These are phyloP conservation scores for Emergomyces orientalis DNA, from an alignment of 2,329 filamentous ascomycete species.

Conservation along the genomic window DNA sequence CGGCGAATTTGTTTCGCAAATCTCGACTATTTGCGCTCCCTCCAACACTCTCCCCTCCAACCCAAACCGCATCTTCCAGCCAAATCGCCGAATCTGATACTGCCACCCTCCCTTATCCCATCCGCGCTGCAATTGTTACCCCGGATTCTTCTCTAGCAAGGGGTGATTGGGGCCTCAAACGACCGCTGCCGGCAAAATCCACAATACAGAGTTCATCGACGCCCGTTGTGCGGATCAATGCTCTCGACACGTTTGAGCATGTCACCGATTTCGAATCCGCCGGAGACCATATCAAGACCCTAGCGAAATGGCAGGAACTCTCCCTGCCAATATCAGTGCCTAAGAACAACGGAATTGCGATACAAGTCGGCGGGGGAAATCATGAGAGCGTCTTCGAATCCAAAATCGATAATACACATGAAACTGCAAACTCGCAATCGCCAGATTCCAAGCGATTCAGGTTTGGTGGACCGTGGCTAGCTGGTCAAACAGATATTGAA, in stretches of 20 bases:
- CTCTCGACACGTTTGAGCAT: constrained; percentile 76
- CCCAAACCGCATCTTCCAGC: constrained; percentile 41
- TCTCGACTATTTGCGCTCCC: constrained; percentile 89
- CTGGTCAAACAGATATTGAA: constrained; percentile 46
- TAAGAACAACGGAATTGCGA: constrained; percentile 15
- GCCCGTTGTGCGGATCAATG: constrained; percentile 66
- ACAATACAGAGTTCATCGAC: constrained; percentile 59
- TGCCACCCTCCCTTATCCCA: constrained; percentile 70
- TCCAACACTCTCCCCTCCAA: constrained; percentile 57
- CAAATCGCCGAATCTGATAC: constrained; percentile 51
- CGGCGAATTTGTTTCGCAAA: constrained; percentile 63
- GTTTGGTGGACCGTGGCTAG: constrained; percentile 50
- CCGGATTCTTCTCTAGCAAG: constrained; percentile 60
- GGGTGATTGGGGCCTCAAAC: constrained; percentile 91
- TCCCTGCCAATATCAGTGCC: constrained; percentile 57
- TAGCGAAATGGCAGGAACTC: constrained; percentile 81
- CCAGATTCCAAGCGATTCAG: constrained; percentile 43
- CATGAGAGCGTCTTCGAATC: constrained; percentile 25
- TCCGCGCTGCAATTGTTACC: constrained; percentile 71
- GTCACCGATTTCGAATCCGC: constrained; percentile 83
- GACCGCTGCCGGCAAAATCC: constrained; percentile 66
- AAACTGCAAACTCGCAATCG: constrained; percentile 17
- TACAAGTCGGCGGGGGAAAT: constrained; percentile 7
- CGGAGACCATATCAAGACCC: constrained; percentile 67
- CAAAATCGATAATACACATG: constrained; percentile 15